Evolutionary conservation across 805 yeast species (phyloP), one percentile per base, ranked within the genome.

Genomic region (Yarrowia sp.): DNA sequence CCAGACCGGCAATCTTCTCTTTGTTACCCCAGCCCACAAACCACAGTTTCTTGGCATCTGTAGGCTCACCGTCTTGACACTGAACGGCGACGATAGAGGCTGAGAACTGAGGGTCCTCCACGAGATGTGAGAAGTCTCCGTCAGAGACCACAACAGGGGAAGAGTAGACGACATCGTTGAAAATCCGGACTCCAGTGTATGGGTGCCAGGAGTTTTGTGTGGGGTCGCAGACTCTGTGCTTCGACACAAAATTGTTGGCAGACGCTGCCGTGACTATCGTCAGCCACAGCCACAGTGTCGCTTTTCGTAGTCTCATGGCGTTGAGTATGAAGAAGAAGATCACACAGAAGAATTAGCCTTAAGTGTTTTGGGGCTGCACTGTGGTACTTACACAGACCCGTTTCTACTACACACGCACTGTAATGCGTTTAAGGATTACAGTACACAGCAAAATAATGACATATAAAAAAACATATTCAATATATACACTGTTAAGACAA

Each of bases 141-240:
- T 51, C 58, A 1, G 58, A 28, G 1, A 51, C 58, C 58, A 51
- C 58, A 18, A 36, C 35, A 2, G 58, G 61, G 15, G 61, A 55
- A 3, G 61, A 55, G 47, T 55, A 55, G 14, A 55, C 42, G 13
- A 55, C 61, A 17, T 55, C 61, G 47, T 55, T 55, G 61, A 55
- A 55, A 31, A 55, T 41, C 4, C 61, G 61, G 38, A 55, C 61
- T 39, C 61, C 61, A 13, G 61, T 39, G 47, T 55, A 55, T 14
- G 61, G 61, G 61, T 55, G 45, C 61, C 61, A 55, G 47, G 61
- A 55, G 47, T 55, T 55, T 15, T 41, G 61, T 18, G 61, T 39
- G 17, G 61, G 61, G 38, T 55, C 61, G 47, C 61, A 55, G 47
- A 55, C 61, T 41, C 61, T 36, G 47, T 55, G 61, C 38, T 55